Percentiles rank a stretch among this genome's conserved stretches.
Conservation (phyloP, 371 early-diverging fungal genomes). For the Gilbertella persicaria region DNA sequence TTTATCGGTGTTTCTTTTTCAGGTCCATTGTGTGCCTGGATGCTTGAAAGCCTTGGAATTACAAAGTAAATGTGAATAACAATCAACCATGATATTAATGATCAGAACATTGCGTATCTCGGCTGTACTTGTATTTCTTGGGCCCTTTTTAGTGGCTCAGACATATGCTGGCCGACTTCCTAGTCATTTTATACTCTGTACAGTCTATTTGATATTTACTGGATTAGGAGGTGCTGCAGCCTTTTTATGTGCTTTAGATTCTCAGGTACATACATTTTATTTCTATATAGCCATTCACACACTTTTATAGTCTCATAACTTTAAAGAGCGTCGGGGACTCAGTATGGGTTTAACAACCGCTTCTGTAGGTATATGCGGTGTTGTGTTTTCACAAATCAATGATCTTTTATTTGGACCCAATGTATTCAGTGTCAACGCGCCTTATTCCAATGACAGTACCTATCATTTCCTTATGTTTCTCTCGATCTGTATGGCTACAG, state of each 20-base stretch:
- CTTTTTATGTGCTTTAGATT: conserved; percentile 47
- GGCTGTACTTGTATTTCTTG: conserved; percentile 32
- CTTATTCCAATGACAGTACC: conserved; percentile 19
- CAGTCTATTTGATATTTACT: conserved; percentile 31
- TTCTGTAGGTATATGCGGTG: conserved; percentile 39
- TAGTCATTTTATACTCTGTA: conserved; percentile 29
- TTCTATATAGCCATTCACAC: background rate
- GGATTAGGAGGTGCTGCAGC: conserved; percentile 46
- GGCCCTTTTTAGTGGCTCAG: conserved; percentile 41
- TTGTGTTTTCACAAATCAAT: conserved; percentile 50
- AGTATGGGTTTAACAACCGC: conserved; percentile 48
- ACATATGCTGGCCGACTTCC: conserved; percentile 42
- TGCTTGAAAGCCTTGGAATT: conserved; percentile 34
- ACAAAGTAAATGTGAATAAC: conserved; percentile 18
- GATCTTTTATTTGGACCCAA: conserved; percentile 36
- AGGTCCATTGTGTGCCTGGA: conserved; percentile 46
- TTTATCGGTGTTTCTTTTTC: conserved; percentile 51
- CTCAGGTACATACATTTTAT: conserved; percentile 31
- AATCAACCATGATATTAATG: background rate
- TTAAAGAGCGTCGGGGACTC: conserved; percentile 44
- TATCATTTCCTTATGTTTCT: conserved; percentile 42
- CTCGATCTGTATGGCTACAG: conserved; percentile 25
- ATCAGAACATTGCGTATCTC: conserved; percentile 40
- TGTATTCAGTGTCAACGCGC: conserved; percentile 5
- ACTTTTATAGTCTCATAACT: conserved; percentile 34